A percentile compares a stretch with the other conserved stretches of the same genome.
Evolutionary conservation across 305 asterid genomes (phyloP).

Genomic region (Withania somnifera): DNA sequence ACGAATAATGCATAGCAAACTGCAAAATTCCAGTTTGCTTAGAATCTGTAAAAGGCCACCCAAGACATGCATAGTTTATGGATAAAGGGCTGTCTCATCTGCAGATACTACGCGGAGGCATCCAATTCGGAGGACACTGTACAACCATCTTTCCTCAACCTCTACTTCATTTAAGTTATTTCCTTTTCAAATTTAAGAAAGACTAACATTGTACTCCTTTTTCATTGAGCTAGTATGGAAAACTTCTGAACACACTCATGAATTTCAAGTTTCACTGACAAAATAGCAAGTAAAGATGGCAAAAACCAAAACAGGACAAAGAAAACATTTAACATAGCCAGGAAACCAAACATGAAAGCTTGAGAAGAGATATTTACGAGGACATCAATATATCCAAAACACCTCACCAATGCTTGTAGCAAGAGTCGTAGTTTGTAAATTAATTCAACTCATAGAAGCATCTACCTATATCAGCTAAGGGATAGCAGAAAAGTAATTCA

Average conservation of each 20-base stretch:
- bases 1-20: constrained; percentile 99
- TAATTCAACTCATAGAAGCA: background rate
- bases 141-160: background rate
- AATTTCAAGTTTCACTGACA: background rate
- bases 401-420: background rate
- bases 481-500: background rate
- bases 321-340: background rate
- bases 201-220: background rate
- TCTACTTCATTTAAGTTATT: background rate
- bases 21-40: constrained; percentile 20
- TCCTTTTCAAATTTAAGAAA: background rate
- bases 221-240: background rate
- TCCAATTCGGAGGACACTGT: background rate
- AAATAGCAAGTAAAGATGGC: background rate
- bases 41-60: background rate
- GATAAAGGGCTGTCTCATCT: background rate
- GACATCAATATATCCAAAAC: background rate
- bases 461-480: background rate
- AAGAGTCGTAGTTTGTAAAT: background rate
- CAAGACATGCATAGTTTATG: background rate
- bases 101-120: background rate
- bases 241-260: background rate
- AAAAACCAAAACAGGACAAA: background rate
- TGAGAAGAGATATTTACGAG: background rate
- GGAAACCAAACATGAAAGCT: background rate